Evolutionary conservation across 179 eudicot species (phyloP).

Genomic region (Actinidia polygama): DNA sequence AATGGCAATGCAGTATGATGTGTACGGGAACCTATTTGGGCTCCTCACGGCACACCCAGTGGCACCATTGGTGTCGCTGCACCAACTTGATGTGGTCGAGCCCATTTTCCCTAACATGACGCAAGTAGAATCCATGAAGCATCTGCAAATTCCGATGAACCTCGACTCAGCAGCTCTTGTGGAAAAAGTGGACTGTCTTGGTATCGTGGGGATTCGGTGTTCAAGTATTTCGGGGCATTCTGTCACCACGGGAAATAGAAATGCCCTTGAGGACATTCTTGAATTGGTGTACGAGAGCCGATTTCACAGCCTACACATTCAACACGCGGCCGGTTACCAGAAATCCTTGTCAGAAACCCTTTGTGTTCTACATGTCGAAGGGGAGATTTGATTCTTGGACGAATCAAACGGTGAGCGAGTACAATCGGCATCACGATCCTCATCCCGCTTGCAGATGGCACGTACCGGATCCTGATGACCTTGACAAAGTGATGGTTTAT

Average conservation of each 20-base stretch:
- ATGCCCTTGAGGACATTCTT: conserved; percentile 91
- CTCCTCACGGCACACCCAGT: conserved; percentile 89
- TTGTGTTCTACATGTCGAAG: conserved; percentile 69
- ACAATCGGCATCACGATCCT: conserved; percentile 50
- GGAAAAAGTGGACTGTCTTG: conserved; percentile 72
- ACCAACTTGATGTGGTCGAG: conserved; percentile 90
- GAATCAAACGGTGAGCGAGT: conserved; percentile 58
- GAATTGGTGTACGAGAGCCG: conserved; percentile 87
- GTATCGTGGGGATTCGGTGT: conserved; percentile 94
- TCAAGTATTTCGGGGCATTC: conserved; percentile 73
- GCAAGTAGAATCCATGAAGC: conserved; percentile 60
- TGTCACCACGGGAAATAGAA: conserved; percentile 88
- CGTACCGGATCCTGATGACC: conserved; percentile 55
- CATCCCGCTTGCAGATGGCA: conserved; percentile 78
- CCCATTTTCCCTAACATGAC: conserved; percentile 84
- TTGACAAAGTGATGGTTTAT: conserved; percentile 58
- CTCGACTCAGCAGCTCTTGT: conserved; percentile 83
- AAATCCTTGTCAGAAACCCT: conserved; percentile 87
- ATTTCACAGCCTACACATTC: conserved; percentile 86
- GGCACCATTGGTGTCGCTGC: conserved; percentile 77
- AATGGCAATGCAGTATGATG: conserved; percentile 69
- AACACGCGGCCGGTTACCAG: conserved; percentile 84
- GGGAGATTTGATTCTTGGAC: conserved; percentile 37
- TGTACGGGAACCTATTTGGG: conserved; percentile 84
- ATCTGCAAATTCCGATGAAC: conserved; percentile 62